phyloP scores from a whole-genome alignment of 257 asterid genomes.

The Phtheirospermum japonicum region DNA sequence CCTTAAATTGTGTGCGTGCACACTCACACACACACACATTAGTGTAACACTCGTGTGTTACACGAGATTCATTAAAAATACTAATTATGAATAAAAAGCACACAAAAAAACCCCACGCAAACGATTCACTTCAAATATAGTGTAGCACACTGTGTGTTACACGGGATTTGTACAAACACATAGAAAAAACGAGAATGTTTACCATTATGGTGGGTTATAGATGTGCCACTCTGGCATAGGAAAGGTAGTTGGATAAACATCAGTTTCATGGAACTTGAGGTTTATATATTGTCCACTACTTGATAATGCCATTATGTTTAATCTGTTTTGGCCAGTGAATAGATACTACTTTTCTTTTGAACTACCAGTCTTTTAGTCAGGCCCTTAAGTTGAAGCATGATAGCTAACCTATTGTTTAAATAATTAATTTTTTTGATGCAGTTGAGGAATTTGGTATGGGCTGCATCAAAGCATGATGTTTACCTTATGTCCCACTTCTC shows the following conservation, averaged over 20 bases:
- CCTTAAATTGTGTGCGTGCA: neutral
- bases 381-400: slow-evolving; percentile 11
- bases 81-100: no score
- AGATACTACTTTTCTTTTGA: neutral
- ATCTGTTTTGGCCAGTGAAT: slow-evolving; percentile 11
- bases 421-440: slow-evolving; percentile 32
- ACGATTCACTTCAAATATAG: no score
- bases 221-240: slow-evolving; percentile 14
- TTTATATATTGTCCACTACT: neutral
- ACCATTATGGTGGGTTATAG: neutral
- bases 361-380: slow-evolving; percentile 7
- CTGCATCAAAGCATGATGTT: slow-evolving; percentile 85
- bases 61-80: no score
- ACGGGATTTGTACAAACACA: neutral
- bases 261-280: slow-evolving; percentile 4
- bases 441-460: slow-evolving; percentile 96
- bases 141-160: no score
- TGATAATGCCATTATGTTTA: slow-evolving; percentile 12
- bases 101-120: no score
- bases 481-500: slow-evolving; percentile 83
- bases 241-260: slow-evolving; percentile 6
- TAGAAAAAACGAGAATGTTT: neutral
- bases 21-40: no score
- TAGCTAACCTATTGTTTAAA: slow-evolving; percentile 19
- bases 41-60: no score